Base-by-base conservation (phyloP, 2,329 filamentous ascomycete genomes). In the Chrysoporthe deuterocubensis region DNA sequence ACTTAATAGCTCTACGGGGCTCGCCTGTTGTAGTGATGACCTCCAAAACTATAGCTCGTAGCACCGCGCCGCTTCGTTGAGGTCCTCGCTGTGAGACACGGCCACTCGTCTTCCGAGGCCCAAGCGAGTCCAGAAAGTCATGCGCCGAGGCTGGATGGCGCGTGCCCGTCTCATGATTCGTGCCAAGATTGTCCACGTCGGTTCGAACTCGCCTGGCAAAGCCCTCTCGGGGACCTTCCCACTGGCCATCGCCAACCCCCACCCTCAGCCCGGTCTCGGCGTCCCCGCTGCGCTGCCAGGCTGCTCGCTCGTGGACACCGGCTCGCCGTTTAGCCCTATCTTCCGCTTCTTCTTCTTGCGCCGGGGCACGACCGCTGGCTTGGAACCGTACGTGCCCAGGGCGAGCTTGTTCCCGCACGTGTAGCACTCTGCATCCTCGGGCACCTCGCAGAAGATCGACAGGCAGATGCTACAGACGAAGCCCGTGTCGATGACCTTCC, bases 391-490 rank as follows among this genome's bases (percentile, higher is more conserved):
- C 68, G 87, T 87, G 0, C 90, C 91, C n/a, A 94, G 80, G n/a
- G 89, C 84, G 42, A 97, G 82, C 74, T 89, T 87, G 3, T 92
- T 95, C 2, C 92, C 93, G 77, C 94, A 97, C 0, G 93, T 97
- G 71, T 96, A 81, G 77, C 94, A 97, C 71, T 90, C 87, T 2
- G 87, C 88, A 63, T 87, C 86, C 3, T 79, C 78, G 1, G 86
- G 87, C 1, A 85, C 78, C 73, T 87, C 83, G 80, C 94, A 97
- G 77, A 97, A 97, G 74, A 97, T 99, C 78, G 93, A 97, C 57
- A 99, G 83, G 76, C 96, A 99, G 73, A 99, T 94, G 70, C 93
- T 97, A 82, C 96, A 99, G 48, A 99, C 95, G 77, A 93, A 99
- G 9, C 94, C 96, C 1, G 94, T 89, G 79, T 97, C 93, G 56